Percentiles rank a stretch among this genome's conserved stretches.
Evolutionary conservation across 257 asterid genomes (phyloP).

Genomic region (Handroanthus guayacan): DNA sequence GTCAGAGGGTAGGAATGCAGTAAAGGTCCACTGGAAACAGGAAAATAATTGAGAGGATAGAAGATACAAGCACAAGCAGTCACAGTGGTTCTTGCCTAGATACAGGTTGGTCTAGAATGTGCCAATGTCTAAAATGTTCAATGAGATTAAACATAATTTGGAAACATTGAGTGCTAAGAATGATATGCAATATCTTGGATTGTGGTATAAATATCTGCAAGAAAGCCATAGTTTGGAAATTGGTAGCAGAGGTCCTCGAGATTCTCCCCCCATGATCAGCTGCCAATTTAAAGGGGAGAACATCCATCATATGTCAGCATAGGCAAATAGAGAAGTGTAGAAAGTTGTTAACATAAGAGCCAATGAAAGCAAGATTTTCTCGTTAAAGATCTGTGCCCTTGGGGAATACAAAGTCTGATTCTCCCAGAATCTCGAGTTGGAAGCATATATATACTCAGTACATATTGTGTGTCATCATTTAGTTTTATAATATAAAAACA

Average conservation of each 20-base stretch:
- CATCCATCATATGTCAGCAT: background rate
- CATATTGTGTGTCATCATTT: background rate
- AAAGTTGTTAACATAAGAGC: constrained; percentile 3
- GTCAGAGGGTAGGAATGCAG: background rate
- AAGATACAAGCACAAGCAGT: background rate
- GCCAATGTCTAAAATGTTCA: background rate
- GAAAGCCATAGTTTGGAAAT: constrained; percentile 4
- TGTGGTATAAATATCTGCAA: background rate
- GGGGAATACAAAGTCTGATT: constrained; percentile 6
- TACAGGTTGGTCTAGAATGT: background rate
- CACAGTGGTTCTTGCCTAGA: background rate
- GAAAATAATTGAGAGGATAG: background rate
- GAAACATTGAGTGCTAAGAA: background rate
- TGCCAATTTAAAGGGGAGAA: background rate
- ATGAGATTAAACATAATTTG: background rate
- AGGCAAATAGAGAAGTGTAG: background rate
- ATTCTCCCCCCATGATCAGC: constrained; percentile 9
- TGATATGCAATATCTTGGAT: too few relatives aligned
- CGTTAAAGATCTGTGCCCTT: background rate
- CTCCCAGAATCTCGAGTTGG: constrained; percentile 1
- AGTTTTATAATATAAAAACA: background rate
- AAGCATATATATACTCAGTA: background rate
- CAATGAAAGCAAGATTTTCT: constrained; percentile 4
- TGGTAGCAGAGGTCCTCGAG: background rate
- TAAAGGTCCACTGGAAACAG: background rate